A percentile compares a stretch with the other conserved stretches of the same genome.
Conservation (phyloP, 768 basidiomycete genomes). For the Hydnomerulius pinastri region DNA sequence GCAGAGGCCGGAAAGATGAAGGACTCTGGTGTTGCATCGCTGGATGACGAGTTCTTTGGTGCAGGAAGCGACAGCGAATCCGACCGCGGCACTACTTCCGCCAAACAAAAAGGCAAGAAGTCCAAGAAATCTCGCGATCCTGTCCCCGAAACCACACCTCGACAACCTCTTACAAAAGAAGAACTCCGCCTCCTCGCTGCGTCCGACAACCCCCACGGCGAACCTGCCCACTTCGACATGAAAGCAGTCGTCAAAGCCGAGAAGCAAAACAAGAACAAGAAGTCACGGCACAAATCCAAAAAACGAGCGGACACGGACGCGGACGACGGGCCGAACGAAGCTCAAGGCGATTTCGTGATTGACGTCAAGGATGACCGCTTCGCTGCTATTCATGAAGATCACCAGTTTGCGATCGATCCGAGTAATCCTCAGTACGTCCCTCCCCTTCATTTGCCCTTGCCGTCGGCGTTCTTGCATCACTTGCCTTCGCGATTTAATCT, state of each 20-base stretch:
- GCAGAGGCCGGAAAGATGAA: slow-evolving; percentile 21
- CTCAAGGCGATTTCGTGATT: slow-evolving; percentile 80
- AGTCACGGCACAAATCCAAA: slow-evolving; percentile 38
- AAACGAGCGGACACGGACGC: slow-evolving; percentile 28
- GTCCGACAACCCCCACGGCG: slow-evolving; percentile 52
- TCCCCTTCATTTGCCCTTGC: not conserved
- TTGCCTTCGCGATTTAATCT: not conserved
- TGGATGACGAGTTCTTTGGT: slow-evolving; percentile 77
- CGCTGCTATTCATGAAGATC: slow-evolving; percentile 83
- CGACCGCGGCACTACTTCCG: slow-evolving; percentile 20
- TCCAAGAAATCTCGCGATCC: slow-evolving; percentile 20
- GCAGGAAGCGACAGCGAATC: slow-evolving; percentile 39
- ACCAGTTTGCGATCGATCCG: slow-evolving; percentile 94
- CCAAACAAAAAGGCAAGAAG: slow-evolving; percentile 24
- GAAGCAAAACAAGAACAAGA: slow-evolving; percentile 52
- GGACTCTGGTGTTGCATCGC: not conserved
- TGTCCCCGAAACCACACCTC: slow-evolving; percentile 24
- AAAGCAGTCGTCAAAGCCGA: slow-evolving; percentile 87
- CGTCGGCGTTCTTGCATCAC: not conserved
- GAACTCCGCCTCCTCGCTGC: slow-evolving; percentile 66
- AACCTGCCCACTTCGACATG: slow-evolving; percentile 85
- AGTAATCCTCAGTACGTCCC: slow-evolving; percentile 90
- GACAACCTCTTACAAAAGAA: slow-evolving; percentile 51
- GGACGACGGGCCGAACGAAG: slow-evolving; percentile 57
- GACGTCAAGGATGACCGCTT: slow-evolving; percentile 89